Conservation (phyloP, 129 eudicot species). For the Chrysanthemum seticuspe region DNA sequence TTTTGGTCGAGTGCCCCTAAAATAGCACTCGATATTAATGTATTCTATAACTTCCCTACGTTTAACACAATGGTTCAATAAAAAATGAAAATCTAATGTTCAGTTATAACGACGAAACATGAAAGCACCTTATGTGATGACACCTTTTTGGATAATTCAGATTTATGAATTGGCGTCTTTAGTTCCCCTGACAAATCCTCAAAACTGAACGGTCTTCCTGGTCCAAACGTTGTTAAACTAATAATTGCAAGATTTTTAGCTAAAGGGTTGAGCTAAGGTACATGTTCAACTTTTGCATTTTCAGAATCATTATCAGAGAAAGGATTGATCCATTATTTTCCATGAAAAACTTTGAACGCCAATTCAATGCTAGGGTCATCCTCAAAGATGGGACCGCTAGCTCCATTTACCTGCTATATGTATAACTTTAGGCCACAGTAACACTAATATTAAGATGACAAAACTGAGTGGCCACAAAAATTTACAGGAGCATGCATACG, state of each 20-base stretch:
- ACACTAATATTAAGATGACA: background rate
- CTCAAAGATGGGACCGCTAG: constrained; percentile 84
- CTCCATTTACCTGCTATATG: constrained; percentile 39
- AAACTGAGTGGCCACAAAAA: background rate
- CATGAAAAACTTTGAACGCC: constrained; percentile 78
- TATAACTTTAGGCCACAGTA: background rate
- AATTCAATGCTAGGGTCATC: constrained; percentile 68
- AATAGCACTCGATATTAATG: no score
- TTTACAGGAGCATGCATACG: constrained; percentile 51
- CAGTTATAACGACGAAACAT: no score
- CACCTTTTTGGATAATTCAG: no score
- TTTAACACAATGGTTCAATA: no score
- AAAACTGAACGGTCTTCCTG: no score
- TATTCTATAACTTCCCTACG: no score
- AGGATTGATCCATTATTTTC: constrained; percentile 73
- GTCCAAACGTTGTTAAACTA: background rate
- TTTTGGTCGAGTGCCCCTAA: no score
- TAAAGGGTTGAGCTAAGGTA: constrained; percentile 61
- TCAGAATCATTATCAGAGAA: constrained; percentile 36
- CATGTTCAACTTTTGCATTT: constrained; percentile 20
- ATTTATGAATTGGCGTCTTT: no score
- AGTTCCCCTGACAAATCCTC: no score
- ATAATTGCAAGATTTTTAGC: constrained; percentile 67
- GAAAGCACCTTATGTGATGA: no score
- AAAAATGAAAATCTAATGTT: no score